These are phyloP conservation scores for Cercophora sp. DNA, from an alignment of 495 filamentous ascomycete species.

Conservation along the genomic window DNA sequence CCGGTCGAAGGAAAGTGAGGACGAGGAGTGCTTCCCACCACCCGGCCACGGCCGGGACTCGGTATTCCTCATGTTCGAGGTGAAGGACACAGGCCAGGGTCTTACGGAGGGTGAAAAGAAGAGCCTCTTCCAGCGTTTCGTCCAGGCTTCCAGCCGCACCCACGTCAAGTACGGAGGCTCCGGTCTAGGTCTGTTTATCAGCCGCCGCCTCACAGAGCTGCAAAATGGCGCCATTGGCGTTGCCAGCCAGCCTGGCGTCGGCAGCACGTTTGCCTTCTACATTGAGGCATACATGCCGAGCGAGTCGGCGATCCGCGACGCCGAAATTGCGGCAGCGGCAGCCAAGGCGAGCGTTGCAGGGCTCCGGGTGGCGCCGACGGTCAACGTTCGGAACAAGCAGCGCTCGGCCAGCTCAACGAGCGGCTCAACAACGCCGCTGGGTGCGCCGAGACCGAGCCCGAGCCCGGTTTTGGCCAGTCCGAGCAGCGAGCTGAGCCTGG, in stretches of 20 bases:
- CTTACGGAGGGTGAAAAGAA: conserved; percentile 64
- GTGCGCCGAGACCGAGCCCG: conserved; percentile 5
- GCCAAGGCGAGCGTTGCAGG: conserved; percentile 13
- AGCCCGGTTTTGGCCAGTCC: conserved; percentile 11
- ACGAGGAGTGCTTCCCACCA: conserved; percentile 16
- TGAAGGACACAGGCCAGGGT: conserved; percentile 71
- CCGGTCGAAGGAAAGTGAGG: conserved; percentile 17
- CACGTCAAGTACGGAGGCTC: conserved; percentile 73
- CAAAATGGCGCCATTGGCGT: conserved; percentile 77
- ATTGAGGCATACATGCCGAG: conserved; percentile 54
- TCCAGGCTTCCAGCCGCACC: conserved; percentile 68
- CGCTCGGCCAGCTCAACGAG: neutral
- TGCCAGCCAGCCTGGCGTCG: conserved; percentile 58
- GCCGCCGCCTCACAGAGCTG: conserved; percentile 64
- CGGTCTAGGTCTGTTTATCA: conserved; percentile 75
- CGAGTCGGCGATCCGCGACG: conserved; percentile 25
- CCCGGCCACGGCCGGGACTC: conserved; percentile 23
- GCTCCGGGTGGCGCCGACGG: neutral
- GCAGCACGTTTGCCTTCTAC: conserved; percentile 78
- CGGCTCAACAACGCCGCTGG: conserved; percentile 6
- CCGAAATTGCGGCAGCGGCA: conserved; percentile 19
- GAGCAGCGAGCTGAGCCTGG: conserved; percentile 1
- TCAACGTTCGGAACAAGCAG: neutral
- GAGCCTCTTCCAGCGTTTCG: conserved; percentile 69
- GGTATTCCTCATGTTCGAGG: conserved; percentile 62